phyloP scores from a whole-genome alignment of 306 rosid genomes.

The Cajanus cajan region DNA sequence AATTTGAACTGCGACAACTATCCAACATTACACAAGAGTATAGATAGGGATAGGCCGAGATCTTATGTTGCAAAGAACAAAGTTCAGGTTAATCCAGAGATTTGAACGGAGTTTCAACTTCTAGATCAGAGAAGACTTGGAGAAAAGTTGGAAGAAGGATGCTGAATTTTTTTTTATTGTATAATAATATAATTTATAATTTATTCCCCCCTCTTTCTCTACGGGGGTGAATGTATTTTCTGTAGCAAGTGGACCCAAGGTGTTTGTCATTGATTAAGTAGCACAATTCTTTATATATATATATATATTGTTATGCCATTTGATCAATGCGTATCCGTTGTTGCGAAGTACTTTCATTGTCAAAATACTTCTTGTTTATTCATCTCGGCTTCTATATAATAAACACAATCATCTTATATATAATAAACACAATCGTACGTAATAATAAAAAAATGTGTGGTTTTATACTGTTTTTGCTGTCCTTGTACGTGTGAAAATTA shows the following conservation, averaged over 20 bases:
- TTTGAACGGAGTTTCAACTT: slow-evolving; percentile 43
- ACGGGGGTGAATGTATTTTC: slow-evolving; percentile 34
- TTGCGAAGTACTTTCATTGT: background rate
- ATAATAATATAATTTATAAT: slow-evolving; percentile 55
- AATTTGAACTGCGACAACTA: slow-evolving; percentile 40
- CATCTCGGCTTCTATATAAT: background rate
- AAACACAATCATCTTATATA: too few relatives aligned
- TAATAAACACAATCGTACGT: background rate
- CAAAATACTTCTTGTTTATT: background rate
- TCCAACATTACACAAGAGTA: slow-evolving; percentile 37
- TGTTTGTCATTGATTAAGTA: slow-evolving; percentile 36
- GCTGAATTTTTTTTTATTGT: slow-evolving; percentile 52
- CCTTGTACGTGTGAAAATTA: background rate
- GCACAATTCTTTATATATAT: slow-evolving; percentile 22
- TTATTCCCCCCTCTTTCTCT: slow-evolving; percentile 17
- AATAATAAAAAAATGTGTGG: too few relatives aligned
- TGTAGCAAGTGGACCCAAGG: slow-evolving; percentile 30
- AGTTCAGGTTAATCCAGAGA: slow-evolving; percentile 47
- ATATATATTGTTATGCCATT: slow-evolving; percentile 11
- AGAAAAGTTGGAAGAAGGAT: slow-evolving; percentile 32
- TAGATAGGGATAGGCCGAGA: slow-evolving; percentile 34
- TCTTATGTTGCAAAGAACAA: slow-evolving; percentile 28
- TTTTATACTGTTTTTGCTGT: background rate
- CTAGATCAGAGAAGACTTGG: slow-evolving; percentile 37
- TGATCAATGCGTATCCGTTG: slow-evolving; percentile 9